Evolutionary conservation across 306 rosid genomes (phyloP), one percentile per base, ranked within the genome.

Genomic region (Prunus salicina): DNA sequence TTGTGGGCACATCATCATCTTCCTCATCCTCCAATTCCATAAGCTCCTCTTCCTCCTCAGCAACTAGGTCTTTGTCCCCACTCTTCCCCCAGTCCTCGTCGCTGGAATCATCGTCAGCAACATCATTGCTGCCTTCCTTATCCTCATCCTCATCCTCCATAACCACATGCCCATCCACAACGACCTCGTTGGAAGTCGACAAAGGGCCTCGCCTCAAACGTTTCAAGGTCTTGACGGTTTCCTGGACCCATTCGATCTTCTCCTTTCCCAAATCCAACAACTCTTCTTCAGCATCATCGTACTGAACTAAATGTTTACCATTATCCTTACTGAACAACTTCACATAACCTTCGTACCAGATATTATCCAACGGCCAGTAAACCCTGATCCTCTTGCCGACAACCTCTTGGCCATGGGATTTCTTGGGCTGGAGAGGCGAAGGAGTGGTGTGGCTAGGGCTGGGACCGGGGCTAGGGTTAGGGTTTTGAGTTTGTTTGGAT

Each of bases 61-160:
- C 83, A 52, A 51, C 77, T 27, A 60, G 78, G 64, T 82, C 84
- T 28, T 73, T 75, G 43, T 43, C 90, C 72, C 58, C 86, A 82
- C 81, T 87, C 74, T 88, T 84, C 45, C 80, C 93, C 97, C 97
- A 92, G 76, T 92, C 97, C 47, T 89, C 93, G 53, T 90, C 97
- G 4, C 81, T 75, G 3, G 90, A 90, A 83, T 90, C 98, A 73
- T 91, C 91, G 13, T 53, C 86, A 10, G 6, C 85, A 6, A 55
- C 83, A 55, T 30, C 57, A 6, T 13, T 50, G 68, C 71, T 67
- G 60, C 76, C 87, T 15, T 80, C 84, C 49, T 71, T 72, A 32
- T 67, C 78, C 27, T 83, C 82, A 15, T 45, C 28, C 41, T 34
- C 41, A 65, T 67, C 77, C 74, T 15, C 71, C 3, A 70, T 86